Percentiles rank a stretch among this genome's conserved stretches.
phyloP scores from a whole-genome alignment of 1,284 basidiomycete species.

The Blastosporella zonata region DNA sequence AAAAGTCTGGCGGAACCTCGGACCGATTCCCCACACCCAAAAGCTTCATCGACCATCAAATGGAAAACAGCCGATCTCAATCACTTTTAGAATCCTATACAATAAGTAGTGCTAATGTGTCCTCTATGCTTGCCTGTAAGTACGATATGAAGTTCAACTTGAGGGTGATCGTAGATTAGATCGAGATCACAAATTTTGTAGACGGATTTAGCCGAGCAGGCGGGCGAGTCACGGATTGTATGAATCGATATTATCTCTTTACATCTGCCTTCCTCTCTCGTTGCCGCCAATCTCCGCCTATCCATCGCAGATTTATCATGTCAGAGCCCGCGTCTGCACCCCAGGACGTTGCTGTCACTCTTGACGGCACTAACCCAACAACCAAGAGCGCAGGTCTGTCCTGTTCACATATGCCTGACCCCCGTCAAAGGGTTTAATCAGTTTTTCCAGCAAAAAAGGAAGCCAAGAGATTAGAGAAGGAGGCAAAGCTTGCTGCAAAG shows the following conservation, averaged over 20 bases:
- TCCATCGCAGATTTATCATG: slow-evolving; percentile 10
- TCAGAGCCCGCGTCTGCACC: slow-evolving; percentile 5
- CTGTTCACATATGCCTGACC: not conserved
- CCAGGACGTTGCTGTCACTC: not conserved
- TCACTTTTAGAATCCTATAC: too few species aligned
- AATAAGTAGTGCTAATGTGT: too few species aligned
- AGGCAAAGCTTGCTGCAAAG: slow-evolving; percentile 81
- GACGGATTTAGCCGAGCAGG: slow-evolving; percentile 18
- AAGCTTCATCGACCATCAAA: too few species aligned
- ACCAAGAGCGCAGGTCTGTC: slow-evolving; percentile 34
- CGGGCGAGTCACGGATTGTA: slow-evolving; percentile 15
- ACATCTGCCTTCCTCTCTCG: slow-evolving; percentile 10
- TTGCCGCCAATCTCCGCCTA: slow-evolving; percentile 9
- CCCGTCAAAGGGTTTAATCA: not conserved
- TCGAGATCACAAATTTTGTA: slow-evolving; percentile 14
- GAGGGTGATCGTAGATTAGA: slow-evolving; percentile 12
- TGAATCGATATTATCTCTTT: slow-evolving; percentile 20
- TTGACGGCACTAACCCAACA: slow-evolving; percentile 22
- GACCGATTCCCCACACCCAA: too few species aligned
- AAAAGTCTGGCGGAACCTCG: not conserved
- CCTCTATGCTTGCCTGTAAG: too few species aligned
- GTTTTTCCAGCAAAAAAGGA: slow-evolving; percentile 68
- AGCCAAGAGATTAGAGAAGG: slow-evolving; percentile 63
- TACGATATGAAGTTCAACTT: not conserved
- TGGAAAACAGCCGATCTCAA: too few species aligned